phyloP scores from a whole-genome alignment of 2,329 filamentous ascomycete species.

The Falciphora oryzae region DNA sequence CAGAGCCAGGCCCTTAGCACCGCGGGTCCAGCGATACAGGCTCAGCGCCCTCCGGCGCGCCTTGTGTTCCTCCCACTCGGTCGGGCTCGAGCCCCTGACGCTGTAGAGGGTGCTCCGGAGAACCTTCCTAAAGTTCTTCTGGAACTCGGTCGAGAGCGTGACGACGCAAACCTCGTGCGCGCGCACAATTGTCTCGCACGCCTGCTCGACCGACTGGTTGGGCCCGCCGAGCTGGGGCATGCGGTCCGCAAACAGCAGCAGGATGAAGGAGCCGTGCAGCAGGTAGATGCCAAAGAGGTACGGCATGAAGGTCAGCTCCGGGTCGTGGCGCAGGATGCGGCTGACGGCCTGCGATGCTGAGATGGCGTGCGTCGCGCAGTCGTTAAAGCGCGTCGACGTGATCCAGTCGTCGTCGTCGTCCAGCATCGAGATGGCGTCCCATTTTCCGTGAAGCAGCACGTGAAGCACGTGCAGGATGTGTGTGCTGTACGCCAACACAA shows the following conservation, averaged over 20 bases:
- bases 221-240: constrained; percentile 38
- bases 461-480: constrained; percentile 43
- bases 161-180: constrained; percentile 46
- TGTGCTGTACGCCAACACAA: constrained; percentile 41
- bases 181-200: constrained; percentile 43
- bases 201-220: constrained; percentile 39
- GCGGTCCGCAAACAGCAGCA: constrained; percentile 42
- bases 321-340: constrained; percentile 40
- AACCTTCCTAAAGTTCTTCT: constrained; percentile 50
- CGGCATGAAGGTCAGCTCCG: constrained; percentile 45
- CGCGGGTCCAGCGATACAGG: constrained; percentile 45
- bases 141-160: constrained; percentile 43
- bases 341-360: constrained; percentile 39
- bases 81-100: constrained; percentile 34
- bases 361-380: constrained; percentile 41
- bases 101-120: constrained; percentile 42
- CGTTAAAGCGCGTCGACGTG: constrained; percentile 36
- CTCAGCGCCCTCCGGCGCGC: constrained; percentile 44
- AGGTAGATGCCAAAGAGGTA: constrained; percentile 48
- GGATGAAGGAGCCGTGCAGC: constrained; percentile 43
- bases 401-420: constrained; percentile 45
- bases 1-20: constrained; percentile 28
- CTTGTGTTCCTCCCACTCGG: constrained; percentile 36
- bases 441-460: constrained; percentile 42
- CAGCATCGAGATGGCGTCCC: constrained; percentile 43